Evolutionary conservation across 2,329 filamentous ascomycete species (phyloP).

Genomic region (Trichothecium roseum): DNA sequence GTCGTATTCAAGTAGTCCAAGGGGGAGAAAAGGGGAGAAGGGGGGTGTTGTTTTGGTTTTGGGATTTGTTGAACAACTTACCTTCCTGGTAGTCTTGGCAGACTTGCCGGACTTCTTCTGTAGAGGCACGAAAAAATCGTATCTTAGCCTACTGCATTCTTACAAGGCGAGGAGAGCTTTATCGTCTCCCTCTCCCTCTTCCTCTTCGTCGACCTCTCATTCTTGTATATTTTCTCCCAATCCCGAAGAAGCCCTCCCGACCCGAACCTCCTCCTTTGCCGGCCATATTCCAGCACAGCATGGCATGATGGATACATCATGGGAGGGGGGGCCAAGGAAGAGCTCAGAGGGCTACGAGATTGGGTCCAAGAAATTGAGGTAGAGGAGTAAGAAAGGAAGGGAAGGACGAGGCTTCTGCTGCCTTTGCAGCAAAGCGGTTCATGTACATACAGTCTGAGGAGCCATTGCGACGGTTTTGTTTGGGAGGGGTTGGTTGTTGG

Average conservation of each 20-base stretch:
- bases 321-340: too few species aligned
- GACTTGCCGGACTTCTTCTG: conserved; percentile 58
- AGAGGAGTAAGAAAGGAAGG: conserved; percentile 5
- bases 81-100: conserved; percentile 83
- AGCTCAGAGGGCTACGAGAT: too few species aligned
- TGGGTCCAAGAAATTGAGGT: too few species aligned
- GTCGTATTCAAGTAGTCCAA: not conserved
- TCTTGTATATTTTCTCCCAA: conserved; percentile 4
- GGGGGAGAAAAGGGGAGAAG: not conserved
- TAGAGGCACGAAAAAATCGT: conserved; percentile 40
- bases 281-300: conserved; percentile 6
- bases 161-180: too few species aligned
- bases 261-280: too few species aligned
- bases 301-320: too few species aligned
- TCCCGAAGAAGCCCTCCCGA: too few species aligned
- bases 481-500: conserved; percentile 17
- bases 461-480: conserved; percentile 58
- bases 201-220: not conserved
- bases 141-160: conserved; percentile 95
- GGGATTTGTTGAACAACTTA: too few species aligned
- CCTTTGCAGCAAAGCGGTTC: conserved; percentile 82
- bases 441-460: conserved; percentile 77
- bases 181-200: conserved; percentile 6
- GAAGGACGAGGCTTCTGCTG: conserved; percentile 35
- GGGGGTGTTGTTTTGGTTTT: conserved; percentile 2